These are phyloP conservation scores for Rosa multiflora DNA, from an alignment of 306 rosid species.

Conservation along the genomic window DNA sequence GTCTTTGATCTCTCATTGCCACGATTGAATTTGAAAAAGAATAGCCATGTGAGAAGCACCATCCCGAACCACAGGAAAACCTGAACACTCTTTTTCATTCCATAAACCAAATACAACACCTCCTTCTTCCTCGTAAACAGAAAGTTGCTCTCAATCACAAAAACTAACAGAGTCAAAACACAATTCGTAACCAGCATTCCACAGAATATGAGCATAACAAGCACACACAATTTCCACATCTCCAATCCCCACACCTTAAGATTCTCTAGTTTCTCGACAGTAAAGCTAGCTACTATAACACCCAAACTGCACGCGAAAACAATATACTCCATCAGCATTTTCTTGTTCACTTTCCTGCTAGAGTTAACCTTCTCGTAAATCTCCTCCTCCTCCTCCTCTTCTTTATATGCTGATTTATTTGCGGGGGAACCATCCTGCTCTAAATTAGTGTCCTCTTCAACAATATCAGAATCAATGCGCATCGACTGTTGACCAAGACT, in stretches of 20 bases:
- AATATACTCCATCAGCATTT: slow-evolving; percentile 48
- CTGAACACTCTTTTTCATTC: slow-evolving; percentile 68
- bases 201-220: slow-evolving; percentile 63
- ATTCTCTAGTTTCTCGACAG: slow-evolving; percentile 33
- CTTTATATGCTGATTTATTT: slow-evolving; percentile 26
- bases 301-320: slow-evolving; percentile 41
- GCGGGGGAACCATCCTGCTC: slow-evolving; percentile 48
- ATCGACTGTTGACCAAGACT: slow-evolving; percentile 65
- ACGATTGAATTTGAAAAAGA: slow-evolving; percentile 38
- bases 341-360: slow-evolving; percentile 42
- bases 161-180: slow-evolving; percentile 66
- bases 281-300: slow-evolving; percentile 53
- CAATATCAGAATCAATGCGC: neutral
- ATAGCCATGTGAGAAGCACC: slow-evolving; percentile 68
- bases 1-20: slow-evolving; percentile 44
- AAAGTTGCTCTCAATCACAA: slow-evolving; percentile 77
- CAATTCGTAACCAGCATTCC: slow-evolving; percentile 67
- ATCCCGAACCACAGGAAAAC: slow-evolving; percentile 65
- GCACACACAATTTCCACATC: slow-evolving; percentile 83
- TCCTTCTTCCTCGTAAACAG: slow-evolving; percentile 51
- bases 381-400: slow-evolving; percentile 63
- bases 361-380: slow-evolving; percentile 51
- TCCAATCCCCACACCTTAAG: slow-evolving; percentile 47
- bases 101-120: slow-evolving; percentile 86
- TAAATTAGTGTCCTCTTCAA: slow-evolving; percentile 40